Conservation (phyloP, 164 flowering plant species). For the Magnolia sinica region DNA sequence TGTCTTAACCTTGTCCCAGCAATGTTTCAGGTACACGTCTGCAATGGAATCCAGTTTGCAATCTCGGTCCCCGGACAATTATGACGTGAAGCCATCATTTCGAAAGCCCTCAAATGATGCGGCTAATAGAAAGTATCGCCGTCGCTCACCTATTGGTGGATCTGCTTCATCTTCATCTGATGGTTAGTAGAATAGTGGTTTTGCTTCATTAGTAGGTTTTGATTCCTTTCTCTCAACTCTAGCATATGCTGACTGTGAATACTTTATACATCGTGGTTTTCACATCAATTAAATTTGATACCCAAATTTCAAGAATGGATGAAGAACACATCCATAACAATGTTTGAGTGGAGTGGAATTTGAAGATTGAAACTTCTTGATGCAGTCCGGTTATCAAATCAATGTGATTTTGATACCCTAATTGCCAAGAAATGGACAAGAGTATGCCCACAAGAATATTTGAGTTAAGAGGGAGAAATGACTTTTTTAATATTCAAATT, state of each 20-base stretch:
- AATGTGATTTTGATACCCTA: too few relatives aligned
- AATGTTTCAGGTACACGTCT: slow-evolving; percentile 6
- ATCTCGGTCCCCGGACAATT: slow-evolving; percentile 34
- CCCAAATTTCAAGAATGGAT: too few relatives aligned
- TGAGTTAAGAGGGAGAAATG: too few relatives aligned
- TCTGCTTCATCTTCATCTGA: slow-evolving; percentile 49
- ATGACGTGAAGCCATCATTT: slow-evolving; percentile 51
- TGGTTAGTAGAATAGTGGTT: slow-evolving; percentile 37
- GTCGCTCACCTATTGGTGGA: slow-evolving; percentile 52
- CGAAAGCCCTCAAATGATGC: slow-evolving; percentile 79
- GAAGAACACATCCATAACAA: too few relatives aligned
- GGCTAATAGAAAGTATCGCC: slow-evolving; percentile 66
- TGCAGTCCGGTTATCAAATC: too few relatives aligned
- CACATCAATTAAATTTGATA: too few relatives aligned
- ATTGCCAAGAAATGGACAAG: too few relatives aligned
- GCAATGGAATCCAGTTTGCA: slow-evolving; percentile 40
- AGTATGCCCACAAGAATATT: too few relatives aligned
- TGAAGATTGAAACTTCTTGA: too few relatives aligned
- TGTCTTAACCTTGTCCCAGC: neutral
- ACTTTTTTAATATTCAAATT: too few relatives aligned
- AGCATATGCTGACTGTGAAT: neutral
- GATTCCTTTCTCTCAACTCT: neutral
- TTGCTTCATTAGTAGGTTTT: neutral
- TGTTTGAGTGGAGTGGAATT: too few relatives aligned
- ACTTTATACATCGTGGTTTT: too few relatives aligned